Evolutionary conservation across 768 basidiomycete genomes (phyloP).

Genomic region (Phlebiopsis gigantea): DNA sequence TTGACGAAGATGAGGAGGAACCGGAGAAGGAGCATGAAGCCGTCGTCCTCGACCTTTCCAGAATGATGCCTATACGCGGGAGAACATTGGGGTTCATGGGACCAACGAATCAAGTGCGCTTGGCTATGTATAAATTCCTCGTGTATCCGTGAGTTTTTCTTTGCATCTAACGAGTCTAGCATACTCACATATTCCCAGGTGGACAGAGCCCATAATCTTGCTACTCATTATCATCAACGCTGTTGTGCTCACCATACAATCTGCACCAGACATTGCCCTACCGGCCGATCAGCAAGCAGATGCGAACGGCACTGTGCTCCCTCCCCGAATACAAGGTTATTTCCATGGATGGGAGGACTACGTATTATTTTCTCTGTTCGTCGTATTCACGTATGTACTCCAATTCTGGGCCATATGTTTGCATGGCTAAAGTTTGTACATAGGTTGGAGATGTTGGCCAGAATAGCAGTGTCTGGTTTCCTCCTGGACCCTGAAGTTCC

Average conservation of each 20-base stretch:
- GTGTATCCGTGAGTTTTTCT: conserved; percentile 56
- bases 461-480: conserved; percentile 87
- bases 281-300: conserved; percentile 29
- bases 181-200: conserved; percentile 36
- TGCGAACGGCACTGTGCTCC: conserved; percentile 2
- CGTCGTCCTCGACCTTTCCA: conserved; percentile 35
- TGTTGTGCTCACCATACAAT: conserved; percentile 75
- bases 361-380: conserved; percentile 76
- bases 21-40: conserved; percentile 24
- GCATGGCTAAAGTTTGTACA: conserved; percentile 1
- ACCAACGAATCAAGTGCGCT: conserved; percentile 58
- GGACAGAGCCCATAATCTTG: conserved; percentile 84
- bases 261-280: conserved; percentile 55
- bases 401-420: background rate
- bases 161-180: background rate
- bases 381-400: conserved; percentile 72
- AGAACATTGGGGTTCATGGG: conserved; percentile 75
- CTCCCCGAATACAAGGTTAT: conserved; percentile 55
- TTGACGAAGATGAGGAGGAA: conserved; percentile 23
- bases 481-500: conserved; percentile 78
- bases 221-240: conserved; percentile 81
- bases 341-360: conserved; percentile 90
- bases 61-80: conserved; percentile 58
- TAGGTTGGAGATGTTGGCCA: conserved; percentile 80
- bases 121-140: conserved; percentile 61